A percentile compares a stretch with the other conserved stretches of the same genome.
Evolutionary conservation across 2,329 filamentous ascomycete genomes (phyloP).

Genomic region (Ascomycota sp.): DNA sequence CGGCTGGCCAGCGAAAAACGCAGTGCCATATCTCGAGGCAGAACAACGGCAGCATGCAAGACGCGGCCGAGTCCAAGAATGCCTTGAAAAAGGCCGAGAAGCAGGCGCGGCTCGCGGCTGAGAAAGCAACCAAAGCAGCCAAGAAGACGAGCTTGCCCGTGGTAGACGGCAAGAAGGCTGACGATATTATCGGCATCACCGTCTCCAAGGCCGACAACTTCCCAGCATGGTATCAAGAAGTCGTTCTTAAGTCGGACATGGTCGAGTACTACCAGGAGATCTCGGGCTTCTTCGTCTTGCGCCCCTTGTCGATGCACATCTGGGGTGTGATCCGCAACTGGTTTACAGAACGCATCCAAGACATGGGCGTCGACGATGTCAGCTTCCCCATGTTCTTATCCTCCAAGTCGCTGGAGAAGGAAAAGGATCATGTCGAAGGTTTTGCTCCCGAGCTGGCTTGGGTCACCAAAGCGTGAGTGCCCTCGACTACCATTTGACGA

Average conservation of each 20-base stretch:
- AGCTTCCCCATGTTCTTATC: conserved; percentile 96
- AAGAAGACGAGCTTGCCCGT: conserved; percentile 30
- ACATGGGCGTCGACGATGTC: conserved; percentile 80
- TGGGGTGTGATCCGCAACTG: conserved; percentile 46
- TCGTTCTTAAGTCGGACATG: conserved; percentile 92
- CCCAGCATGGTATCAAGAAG: conserved; percentile 90
- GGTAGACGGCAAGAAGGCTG: conserved; percentile 37
- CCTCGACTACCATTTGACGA: not conserved
- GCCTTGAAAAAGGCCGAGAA: conserved; percentile 47
- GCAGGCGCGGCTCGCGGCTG: conserved; percentile 37
- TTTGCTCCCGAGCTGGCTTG: conserved; percentile 85
- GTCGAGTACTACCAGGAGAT: conserved; percentile 91
- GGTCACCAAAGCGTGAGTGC: conserved; percentile 59
- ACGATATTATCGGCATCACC: conserved; percentile 72
- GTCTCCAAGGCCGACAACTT: conserved; percentile 73
- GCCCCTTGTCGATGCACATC: conserved; percentile 46
- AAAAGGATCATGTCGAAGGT: conserved; percentile 96
- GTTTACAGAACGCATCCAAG: conserved; percentile 62
- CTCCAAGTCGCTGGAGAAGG: conserved; percentile 64
- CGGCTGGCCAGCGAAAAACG: no score
- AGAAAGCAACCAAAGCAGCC: conserved; percentile 41
- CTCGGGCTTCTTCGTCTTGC: conserved; percentile 90
- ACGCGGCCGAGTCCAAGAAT: conserved; percentile 31
- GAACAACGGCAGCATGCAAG: conserved; percentile 12
- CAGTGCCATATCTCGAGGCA: no score